A percentile compares a stretch with the other conserved stretches of the same genome.
Conservation (phyloP, 2,329 filamentous ascomycete genomes). For the Thielaviopsis ethacetica region DNA sequence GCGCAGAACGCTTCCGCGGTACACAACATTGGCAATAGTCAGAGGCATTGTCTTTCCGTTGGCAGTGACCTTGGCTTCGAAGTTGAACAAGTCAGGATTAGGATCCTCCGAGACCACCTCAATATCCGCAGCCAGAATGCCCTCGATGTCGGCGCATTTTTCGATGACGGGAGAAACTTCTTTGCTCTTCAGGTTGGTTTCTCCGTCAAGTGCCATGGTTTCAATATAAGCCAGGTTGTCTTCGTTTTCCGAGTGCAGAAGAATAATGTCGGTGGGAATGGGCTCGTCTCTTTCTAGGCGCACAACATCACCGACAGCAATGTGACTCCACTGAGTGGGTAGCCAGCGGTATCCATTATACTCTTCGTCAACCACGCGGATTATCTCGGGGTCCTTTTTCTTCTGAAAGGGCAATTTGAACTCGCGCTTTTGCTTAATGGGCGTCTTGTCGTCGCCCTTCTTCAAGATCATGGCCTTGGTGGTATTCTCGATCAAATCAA, state of each 20-base stretch:
- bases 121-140: conserved; percentile 38
- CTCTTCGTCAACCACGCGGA: conserved; percentile 37
- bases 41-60: conserved; percentile 46
- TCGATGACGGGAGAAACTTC: conserved; percentile 46
- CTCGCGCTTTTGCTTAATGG: neutral
- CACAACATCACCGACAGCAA: conserved; percentile 34
- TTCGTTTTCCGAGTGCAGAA: conserved; percentile 61
- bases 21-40: conserved; percentile 68
- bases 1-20: conserved; percentile 68
- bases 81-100: conserved; percentile 61
- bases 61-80: conserved; percentile 51
- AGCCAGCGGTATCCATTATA: conserved; percentile 39
- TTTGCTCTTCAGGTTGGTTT: conserved; percentile 69
- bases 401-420: conserved; percentile 9
- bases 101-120: conserved; percentile 61
- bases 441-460: neutral
- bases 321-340: conserved; percentile 25
- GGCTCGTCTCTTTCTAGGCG: conserved; percentile 51
- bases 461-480: conserved; percentile 26
- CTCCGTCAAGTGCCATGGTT: conserved; percentile 70
- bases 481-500: conserved; percentile 69
- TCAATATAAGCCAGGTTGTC: conserved; percentile 71
- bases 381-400: conserved; percentile 24
- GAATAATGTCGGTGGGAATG: conserved; percentile 65
- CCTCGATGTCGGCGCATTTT: conserved; percentile 35